Conservation (phyloP, 1,284 basidiomycete genomes). For the Puccinia sorghi region DNA sequence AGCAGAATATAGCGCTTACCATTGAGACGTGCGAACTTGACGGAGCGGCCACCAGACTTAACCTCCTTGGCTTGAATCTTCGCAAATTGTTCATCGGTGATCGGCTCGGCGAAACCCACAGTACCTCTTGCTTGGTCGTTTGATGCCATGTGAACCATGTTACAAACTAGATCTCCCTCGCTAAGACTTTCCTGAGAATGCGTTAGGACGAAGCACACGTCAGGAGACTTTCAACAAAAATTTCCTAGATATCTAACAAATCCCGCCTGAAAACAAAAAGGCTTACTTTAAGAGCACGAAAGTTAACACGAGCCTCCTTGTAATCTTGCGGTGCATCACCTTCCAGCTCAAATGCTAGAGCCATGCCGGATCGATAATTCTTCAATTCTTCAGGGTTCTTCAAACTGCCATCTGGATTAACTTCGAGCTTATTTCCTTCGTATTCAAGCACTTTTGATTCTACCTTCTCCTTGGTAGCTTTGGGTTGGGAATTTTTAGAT, state of each 20-base stretch:
- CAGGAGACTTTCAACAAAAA: not conserved
- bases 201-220: not conserved
- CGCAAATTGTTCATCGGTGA: slow-evolving; percentile 32
- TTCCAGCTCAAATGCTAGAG: slow-evolving; percentile 42
- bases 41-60: slow-evolving; percentile 38
- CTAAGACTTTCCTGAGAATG: slow-evolving; percentile 26
- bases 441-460: slow-evolving; percentile 17
- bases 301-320: slow-evolving; percentile 34
- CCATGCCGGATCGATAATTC: slow-evolving; percentile 35
- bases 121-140: slow-evolving; percentile 17
- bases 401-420: slow-evolving; percentile 34
- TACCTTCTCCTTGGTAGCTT: not conserved
- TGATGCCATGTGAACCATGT: slow-evolving; percentile 14
- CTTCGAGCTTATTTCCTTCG: slow-evolving; percentile 39
- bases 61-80: slow-evolving; percentile 42
- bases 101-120: slow-evolving; percentile 18
- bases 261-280: not conserved
- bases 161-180: slow-evolving; percentile 38
- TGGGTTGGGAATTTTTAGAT: not conserved
- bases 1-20: slow-evolving; percentile 22
- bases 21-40: slow-evolving; percentile 28
- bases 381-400: slow-evolving; percentile 41
- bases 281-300: slow-evolving; percentile 43
- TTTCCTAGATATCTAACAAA: too few relatives aligned
- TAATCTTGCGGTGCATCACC: slow-evolving; percentile 35